Evolutionary conservation across 495 filamentous ascomycete species (phyloP), one percentile per base, ranked within the genome.

Genomic region (Talaromyces proteolyticus): DNA sequence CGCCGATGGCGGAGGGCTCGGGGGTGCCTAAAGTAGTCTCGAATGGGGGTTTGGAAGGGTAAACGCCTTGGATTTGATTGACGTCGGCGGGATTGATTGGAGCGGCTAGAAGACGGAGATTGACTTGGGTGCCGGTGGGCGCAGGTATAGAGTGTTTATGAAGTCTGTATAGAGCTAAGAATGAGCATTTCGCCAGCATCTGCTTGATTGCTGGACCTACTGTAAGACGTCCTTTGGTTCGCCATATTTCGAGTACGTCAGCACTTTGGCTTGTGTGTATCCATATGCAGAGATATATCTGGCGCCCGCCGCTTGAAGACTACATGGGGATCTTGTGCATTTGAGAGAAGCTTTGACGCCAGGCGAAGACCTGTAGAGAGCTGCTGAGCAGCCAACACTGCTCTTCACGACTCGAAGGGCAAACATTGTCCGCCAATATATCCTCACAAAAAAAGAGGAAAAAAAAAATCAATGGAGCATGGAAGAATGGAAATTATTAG

Each of bases 61-160:
- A 99, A n/a, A 91, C 87, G 44, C 94, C 93, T 72, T 98, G 91
- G 63, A 97, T 85, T 64, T 88, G 82, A 74, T 97, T 98, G 54
- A 99, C 87, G 74, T 99, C 93, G 51, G 93, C 90, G 20, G 93
- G 93, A 77, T 99, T 99, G 60, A 97, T 85, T 42, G 93, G 91
- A 1, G 89, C 82, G 42, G 91, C 85, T 58, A 97, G 86, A 55
- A 94, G 82, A 57, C 82, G 82, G 44, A 89, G 70, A 44, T 79
- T 86, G 36, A 88, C 76, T 57, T 81, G 70, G 34, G 74, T 70
- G 22, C 73, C 70, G 56, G 82, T 75, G 23, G 79, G 73, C 6
- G 89, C 84, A 0, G 87, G 84, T 65, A 93, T 86, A 47, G 88
- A 91, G 72, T 92, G 81, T 3, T 76, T 85, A 75, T 95, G 89